A percentile compares a stretch with the other conserved stretches of the same genome.
Evolutionary conservation across 805 yeast genomes (phyloP).

Genomic region (Zygotorulaspora florentina): DNA sequence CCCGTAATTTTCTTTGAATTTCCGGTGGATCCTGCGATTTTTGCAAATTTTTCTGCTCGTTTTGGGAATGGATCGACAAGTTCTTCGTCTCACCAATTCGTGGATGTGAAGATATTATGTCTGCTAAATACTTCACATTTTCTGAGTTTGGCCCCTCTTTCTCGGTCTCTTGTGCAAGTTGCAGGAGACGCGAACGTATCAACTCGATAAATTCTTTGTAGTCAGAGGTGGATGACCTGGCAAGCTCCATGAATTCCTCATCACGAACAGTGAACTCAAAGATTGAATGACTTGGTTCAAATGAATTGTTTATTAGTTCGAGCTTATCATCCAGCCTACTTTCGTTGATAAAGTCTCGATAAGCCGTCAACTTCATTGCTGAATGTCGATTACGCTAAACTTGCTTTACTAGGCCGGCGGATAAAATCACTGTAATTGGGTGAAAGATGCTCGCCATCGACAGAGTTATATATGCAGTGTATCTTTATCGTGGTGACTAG

Average conservation of each 20-base stretch:
- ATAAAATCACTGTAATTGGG: background rate
- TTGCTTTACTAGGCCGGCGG: no score
- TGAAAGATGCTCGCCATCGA: background rate
- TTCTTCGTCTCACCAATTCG: conserved; percentile 65
- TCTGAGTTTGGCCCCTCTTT: conserved; percentile 22
- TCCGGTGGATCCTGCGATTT: conserved; percentile 43
- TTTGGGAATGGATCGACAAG: conserved; percentile 60
- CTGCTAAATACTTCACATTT: conserved; percentile 31
- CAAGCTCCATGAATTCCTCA: conserved; percentile 8
- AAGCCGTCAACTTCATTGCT: background rate
- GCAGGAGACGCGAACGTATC: conserved; percentile 39
- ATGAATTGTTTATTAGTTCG: conserved; percentile 16
- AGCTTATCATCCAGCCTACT: conserved; percentile 7
- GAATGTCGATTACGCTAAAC: no score
- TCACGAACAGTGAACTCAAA: conserved; percentile 16
- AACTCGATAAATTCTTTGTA: conserved; percentile 44
- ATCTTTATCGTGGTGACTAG: background rate
- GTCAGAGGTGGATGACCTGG: conserved; percentile 17
- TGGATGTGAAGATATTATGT: conserved; percentile 88
- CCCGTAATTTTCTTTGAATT: conserved; percentile 42
- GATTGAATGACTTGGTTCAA: conserved; percentile 24
- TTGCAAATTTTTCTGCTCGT: conserved; percentile 66
- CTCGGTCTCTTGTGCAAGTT: conserved; percentile 31
- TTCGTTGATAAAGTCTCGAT: conserved; percentile 4
- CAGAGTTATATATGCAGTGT: background rate